phyloP scores from a whole-genome alignment of 345 rosid species.

The Eucalyptus albens region DNA sequence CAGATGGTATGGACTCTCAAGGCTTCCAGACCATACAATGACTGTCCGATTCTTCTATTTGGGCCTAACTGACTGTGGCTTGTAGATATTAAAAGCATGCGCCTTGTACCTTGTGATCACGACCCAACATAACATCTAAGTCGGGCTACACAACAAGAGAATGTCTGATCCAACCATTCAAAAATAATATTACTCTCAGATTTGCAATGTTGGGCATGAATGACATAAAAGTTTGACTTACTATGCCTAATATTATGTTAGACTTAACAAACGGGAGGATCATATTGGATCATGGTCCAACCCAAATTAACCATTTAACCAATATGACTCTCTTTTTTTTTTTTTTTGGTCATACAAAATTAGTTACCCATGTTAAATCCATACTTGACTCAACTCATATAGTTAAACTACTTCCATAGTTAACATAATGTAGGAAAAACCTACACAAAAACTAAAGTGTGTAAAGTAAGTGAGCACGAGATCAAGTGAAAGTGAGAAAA shows the following conservation, averaged over 20 bases:
- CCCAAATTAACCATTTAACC: no score
- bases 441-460: accelerated
- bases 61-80: background rate
- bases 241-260: background rate
- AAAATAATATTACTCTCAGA: background rate
- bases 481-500: background rate
- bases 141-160: background rate
- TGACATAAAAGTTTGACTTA: background rate
- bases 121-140: background rate
- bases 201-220: background rate
- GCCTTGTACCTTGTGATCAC: background rate
- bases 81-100: background rate
- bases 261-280: background rate
- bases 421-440: background rate
- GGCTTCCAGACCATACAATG: background rate
- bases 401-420: background rate
- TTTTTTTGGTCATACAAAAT: background rate
- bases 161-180: background rate
- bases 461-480: accelerated
- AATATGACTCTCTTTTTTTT: accelerated
- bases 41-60: background rate
- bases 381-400: background rate
- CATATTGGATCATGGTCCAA: background rate
- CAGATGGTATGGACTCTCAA: background rate
- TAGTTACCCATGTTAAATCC: background rate